Conservation (phyloP, 108 stramenopile genomes). For the Craspedostauros australis region DNA sequence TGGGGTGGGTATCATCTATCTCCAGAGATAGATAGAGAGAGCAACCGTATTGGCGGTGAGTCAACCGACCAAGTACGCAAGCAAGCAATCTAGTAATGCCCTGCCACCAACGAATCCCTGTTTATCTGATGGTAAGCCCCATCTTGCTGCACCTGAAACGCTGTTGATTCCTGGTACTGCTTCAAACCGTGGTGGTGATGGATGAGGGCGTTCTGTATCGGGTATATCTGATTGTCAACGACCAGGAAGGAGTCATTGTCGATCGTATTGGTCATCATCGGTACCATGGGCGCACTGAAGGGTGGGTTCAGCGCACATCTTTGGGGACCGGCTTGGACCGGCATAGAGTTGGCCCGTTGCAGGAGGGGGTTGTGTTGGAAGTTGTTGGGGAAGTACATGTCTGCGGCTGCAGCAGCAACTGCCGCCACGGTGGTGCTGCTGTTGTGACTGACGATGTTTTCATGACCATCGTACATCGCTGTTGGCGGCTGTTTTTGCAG, state of each 20-base stretch:
- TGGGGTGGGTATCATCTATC: too few relatives aligned
- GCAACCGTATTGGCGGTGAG: too few relatives aligned
- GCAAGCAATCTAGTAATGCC: slow-evolving; percentile 6
- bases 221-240: slow-evolving; percentile 18
- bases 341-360: slow-evolving; percentile 25
- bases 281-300: slow-evolving; percentile 21
- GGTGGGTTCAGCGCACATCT: not conserved
- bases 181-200: slow-evolving; percentile 27
- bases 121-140: slow-evolving; percentile 1
- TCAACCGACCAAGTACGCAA: not conserved
- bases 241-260: slow-evolving; percentile 13
- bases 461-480: too few relatives aligned
- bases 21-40: too few relatives aligned
- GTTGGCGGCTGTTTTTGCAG: too few relatives aligned
- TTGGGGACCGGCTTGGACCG: not conserved
- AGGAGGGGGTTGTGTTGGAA: slow-evolving; percentile 15
- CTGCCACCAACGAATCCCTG: slow-evolving; percentile 12
- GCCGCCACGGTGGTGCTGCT: not conserved
- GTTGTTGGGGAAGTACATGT: not conserved
- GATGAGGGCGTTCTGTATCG: slow-evolving; percentile 25
- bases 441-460: not conserved
- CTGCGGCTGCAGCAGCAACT: not conserved
- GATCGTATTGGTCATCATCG: slow-evolving; percentile 7
- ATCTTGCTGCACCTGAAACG: slow-evolving; percentile 8
- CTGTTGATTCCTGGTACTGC: slow-evolving; percentile 2